These are phyloP conservation scores for Entomortierella lignicola DNA, from an alignment of 192 early-diverging fungal species.

Conservation along the genomic window DNA sequence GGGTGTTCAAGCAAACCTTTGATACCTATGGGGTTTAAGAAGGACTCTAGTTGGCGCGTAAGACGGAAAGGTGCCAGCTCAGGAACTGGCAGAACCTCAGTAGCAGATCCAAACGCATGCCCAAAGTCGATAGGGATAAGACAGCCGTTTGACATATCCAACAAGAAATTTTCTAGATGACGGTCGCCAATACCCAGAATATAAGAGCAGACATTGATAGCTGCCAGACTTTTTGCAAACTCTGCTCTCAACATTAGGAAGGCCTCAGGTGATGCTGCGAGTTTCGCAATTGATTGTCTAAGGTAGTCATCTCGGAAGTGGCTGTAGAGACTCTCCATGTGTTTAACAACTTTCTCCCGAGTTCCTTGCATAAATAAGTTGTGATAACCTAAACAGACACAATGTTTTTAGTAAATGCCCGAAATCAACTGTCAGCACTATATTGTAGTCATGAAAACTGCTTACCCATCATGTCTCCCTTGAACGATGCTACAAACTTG, in stretches of 20 bases:
- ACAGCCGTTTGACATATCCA: constrained; percentile 73
- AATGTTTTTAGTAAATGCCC: neutral
- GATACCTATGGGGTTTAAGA: constrained; percentile 76
- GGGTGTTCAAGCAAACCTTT: constrained; percentile 69
- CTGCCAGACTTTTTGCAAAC: constrained; percentile 77
- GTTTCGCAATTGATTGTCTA: constrained; percentile 62
- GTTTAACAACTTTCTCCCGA: constrained; percentile 61
- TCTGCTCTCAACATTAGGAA: constrained; percentile 74
- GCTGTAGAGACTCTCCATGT: constrained; percentile 58
- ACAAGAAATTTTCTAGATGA: constrained; percentile 81
- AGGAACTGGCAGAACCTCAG: constrained; percentile 79
- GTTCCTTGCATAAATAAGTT: constrained; percentile 62
- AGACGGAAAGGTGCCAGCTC: constrained; percentile 83
- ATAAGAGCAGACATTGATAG: constrained; percentile 78
- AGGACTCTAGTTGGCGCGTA: constrained; percentile 72
- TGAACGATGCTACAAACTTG: constrained; percentile 61
- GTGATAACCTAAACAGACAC: constrained; percentile 59
- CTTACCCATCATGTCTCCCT: constrained; percentile 59
- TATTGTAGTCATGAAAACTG: neutral
- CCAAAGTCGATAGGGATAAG: constrained; percentile 86
- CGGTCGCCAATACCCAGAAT: constrained; percentile 85
- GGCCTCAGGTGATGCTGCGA: constrained; percentile 77
- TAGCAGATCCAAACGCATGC: constrained; percentile 86
- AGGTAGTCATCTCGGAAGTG: constrained; percentile 61
- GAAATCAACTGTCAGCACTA: neutral